phyloP scores from a whole-genome alignment of 192 early-diverging fungal genomes.

The Umbelopsis sp. region DNA sequence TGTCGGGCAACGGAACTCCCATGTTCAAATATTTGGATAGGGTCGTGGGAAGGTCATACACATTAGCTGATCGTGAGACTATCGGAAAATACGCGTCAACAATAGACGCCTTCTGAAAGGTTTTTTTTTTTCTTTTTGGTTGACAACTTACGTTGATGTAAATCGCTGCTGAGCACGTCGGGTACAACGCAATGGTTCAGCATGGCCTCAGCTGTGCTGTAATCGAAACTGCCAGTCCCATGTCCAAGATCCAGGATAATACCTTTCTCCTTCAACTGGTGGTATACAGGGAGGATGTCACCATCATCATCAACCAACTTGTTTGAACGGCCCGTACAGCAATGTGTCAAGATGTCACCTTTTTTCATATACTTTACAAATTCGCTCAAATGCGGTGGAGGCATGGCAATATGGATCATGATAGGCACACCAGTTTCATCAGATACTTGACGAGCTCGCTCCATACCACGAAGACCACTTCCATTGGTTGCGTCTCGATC shows the following conservation, averaged over 20 bases:
- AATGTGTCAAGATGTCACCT: slow-evolving; percentile 33
- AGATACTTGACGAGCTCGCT: slow-evolving; percentile 23
- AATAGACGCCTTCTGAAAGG: too few relatives aligned
- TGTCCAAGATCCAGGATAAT: slow-evolving; percentile 30
- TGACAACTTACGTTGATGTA: slow-evolving; percentile 31
- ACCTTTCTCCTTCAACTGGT: slow-evolving; percentile 23
- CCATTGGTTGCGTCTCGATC: slow-evolving; percentile 20
- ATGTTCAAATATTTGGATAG: slow-evolving; percentile 27
- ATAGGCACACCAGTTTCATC: slow-evolving; percentile 25
- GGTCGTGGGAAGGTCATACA: slow-evolving; percentile 29
- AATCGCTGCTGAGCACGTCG: slow-evolving; percentile 30
- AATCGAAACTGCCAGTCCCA: slow-evolving; percentile 28
- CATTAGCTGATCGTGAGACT: slow-evolving; percentile 18
- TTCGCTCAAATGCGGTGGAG: slow-evolving; percentile 21
- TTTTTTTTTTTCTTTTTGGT: too few relatives aligned
- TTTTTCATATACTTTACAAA: slow-evolving; percentile 20
- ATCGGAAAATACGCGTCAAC: too few relatives aligned
- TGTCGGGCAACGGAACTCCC: slow-evolving; percentile 15
- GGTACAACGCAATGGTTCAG: not conserved
- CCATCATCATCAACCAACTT: slow-evolving; percentile 23
- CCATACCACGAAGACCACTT: slow-evolving; percentile 19
- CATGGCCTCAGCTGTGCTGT: slow-evolving; percentile 24
- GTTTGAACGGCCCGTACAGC: slow-evolving; percentile 29
- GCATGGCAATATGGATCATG: slow-evolving; percentile 27
- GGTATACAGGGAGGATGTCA: slow-evolving; percentile 6